These are phyloP conservation scores for Venturia aucupariae DNA, from an alignment of 2,329 filamentous ascomycete genomes.

Conservation along the genomic window DNA sequence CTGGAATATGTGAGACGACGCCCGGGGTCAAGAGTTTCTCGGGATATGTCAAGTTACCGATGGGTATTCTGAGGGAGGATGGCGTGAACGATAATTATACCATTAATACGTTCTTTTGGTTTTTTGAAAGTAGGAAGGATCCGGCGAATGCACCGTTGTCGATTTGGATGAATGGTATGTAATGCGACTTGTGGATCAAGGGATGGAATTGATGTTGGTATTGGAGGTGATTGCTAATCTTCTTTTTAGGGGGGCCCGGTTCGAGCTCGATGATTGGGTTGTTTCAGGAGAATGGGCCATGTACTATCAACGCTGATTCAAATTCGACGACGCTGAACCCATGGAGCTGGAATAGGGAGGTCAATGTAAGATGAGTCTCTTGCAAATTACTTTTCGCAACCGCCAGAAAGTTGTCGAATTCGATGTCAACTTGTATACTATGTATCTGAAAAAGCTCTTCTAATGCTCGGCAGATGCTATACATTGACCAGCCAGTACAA, in stretches of 20 bases:
- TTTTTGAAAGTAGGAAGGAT: conserved; percentile 51
- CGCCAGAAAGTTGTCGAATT: too few relatives aligned
- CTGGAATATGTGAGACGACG: conserved; percentile 47
- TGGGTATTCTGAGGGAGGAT: conserved; percentile 31
- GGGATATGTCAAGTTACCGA: conserved; percentile 50
- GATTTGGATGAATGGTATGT: conserved; percentile 17
- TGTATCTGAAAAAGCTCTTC: not conserved
- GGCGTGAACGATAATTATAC: conserved; percentile 38
- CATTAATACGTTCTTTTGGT: conserved; percentile 56
- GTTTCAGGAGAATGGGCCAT: conserved; percentile 45
- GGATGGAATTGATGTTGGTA: not conserved
- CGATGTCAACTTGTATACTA: too few relatives aligned
- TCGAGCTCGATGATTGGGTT: conserved; percentile 41
- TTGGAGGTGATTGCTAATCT: conserved; percentile 25
- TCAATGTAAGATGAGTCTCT: conserved; percentile 29
- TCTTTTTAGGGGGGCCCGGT: conserved; percentile 38
- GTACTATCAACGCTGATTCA: conserved; percentile 43
- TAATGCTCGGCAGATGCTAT: conserved; percentile 23
- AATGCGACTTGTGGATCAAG: conserved; percentile 11
- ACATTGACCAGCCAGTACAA: conserved; percentile 52
- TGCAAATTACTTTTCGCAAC: too few relatives aligned
- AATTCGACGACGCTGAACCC: conserved; percentile 44
- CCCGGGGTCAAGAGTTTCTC: conserved; percentile 48
- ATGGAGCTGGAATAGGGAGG: conserved; percentile 54
- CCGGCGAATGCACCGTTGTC: conserved; percentile 46